Evolutionary conservation across 495 filamentous ascomycete genomes (phyloP), one percentile per base, ranked within the genome.

Genomic region (Penicillium pulvis): DNA sequence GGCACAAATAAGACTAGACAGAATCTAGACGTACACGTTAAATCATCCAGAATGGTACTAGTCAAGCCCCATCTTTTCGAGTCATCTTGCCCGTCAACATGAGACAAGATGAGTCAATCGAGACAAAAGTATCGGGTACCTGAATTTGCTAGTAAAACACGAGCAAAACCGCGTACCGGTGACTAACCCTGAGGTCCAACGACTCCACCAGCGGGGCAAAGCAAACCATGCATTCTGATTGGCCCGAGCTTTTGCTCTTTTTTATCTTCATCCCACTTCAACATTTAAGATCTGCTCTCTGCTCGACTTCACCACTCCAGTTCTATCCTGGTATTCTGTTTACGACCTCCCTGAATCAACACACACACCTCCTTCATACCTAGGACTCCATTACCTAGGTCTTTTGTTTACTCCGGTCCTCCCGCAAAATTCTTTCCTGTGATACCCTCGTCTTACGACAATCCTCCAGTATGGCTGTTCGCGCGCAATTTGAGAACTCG

Each of bases 401-500:
- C 39, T 20, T 1, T 2, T 39, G 16, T 50, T 42, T 17, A 2
- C 20, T 57, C 35, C 24, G 56, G 20, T 24, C 31, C 49, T 28
- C 28, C 28, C 28, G 28, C 28, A 28, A 28, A 28, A 28, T 28
- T 28, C 28, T 28, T 28, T 6, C 33, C 45, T 44, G 33, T 49
- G 43, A 61, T 61, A 58, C 56, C 61, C 58, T 53, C 51, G 43
- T 30, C 42, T 47, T 52, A 55, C 11, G 31, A 51, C 42, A 48
- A 35, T 39, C 44, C 42, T 48, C 46, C 59, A 69, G 56, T 69
- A 92, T 92, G 89, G 86, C 89, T 77, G 89, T 92, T 50, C 86
- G 89, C 72, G 89, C 89, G 55, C 88, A 94, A 80, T 98, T 98
- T 72, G 94, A 98, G 79, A 97, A 96, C 79, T 96, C 91, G 62